These are phyloP conservation scores for Aspergillus cavernicola DNA, from an alignment of 495 filamentous ascomycete genomes.

Conservation along the genomic window DNA sequence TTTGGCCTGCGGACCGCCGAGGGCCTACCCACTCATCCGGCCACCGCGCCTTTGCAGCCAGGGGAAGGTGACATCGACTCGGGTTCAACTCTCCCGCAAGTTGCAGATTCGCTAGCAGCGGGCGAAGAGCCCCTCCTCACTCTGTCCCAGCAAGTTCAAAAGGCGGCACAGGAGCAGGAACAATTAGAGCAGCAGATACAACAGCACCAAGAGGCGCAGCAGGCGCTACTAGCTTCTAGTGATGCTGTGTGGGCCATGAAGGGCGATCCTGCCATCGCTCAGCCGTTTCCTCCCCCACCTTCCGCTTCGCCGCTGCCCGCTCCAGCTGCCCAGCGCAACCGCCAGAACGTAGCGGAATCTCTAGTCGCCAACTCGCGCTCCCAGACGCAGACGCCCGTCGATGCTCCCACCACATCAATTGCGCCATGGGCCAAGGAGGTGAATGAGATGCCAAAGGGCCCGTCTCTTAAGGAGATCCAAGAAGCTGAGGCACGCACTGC, in stretches of 20 bases:
- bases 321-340: slow-evolving; percentile 78
- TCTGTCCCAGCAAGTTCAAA: slow-evolving; percentile 68
- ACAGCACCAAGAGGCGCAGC: slow-evolving; percentile 25
- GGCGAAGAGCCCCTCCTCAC: slow-evolving; percentile 49
- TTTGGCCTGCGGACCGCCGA: slow-evolving; percentile 39
- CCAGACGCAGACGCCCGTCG: slow-evolving; percentile 67
- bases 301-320: slow-evolving; percentile 79
- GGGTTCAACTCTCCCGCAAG: slow-evolving; percentile 8
- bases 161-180: slow-evolving; percentile 48
- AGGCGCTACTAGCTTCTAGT: slow-evolving; percentile 35
- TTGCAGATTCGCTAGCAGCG: slow-evolving; percentile 21
- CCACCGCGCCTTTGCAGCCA: slow-evolving; percentile 15
- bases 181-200: slow-evolving; percentile 51
- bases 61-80: slow-evolving; percentile 20
- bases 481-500: slow-evolving; percentile 91
- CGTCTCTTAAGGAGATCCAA: slow-evolving; percentile 94
- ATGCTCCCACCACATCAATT: slow-evolving; percentile 61
- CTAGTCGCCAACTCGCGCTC: slow-evolving; percentile 69
- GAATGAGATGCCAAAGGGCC: slow-evolving; percentile 74
- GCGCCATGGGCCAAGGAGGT: slow-evolving; percentile 93
- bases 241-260: slow-evolving; percentile 58
- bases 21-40: slow-evolving; percentile 41
- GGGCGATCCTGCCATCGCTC: slow-evolving; percentile 58
- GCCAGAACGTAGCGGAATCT: slow-evolving; percentile 78
- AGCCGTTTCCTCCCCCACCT: slow-evolving; percentile 73